Evolutionary conservation across 352 stramenopile species (phyloP).

Genomic region (Pythium vanterpoolii): DNA sequence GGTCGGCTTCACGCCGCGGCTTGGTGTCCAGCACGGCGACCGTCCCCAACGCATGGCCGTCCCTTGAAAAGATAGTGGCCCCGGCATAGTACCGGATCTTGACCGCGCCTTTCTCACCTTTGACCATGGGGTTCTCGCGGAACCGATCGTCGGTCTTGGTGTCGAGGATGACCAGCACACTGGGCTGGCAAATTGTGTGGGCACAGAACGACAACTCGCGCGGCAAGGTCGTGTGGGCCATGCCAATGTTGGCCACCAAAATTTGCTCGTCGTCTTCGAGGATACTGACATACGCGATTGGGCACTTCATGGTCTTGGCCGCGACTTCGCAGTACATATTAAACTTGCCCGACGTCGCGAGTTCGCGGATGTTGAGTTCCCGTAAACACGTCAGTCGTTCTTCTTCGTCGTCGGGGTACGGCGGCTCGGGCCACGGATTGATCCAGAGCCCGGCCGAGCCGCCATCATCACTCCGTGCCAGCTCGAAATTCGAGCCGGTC

Average conservation of each 20-base stretch:
- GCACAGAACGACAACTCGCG: constrained; percentile 84
- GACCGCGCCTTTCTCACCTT: constrained; percentile 74
- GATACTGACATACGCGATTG: constrained; percentile 85
- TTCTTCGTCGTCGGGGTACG: constrained; percentile 75
- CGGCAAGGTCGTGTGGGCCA: constrained; percentile 74
- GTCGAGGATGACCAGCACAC: constrained; percentile 78
- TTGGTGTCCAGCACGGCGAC: constrained; percentile 86
- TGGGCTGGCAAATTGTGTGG: constrained; percentile 82
- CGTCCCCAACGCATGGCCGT: constrained; percentile 75
- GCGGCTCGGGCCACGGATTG: constrained; percentile 80
- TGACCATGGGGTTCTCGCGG: constrained; percentile 86
- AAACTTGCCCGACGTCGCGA: constrained; percentile 74
- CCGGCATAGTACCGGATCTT: constrained; percentile 89
- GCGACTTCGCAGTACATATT: constrained; percentile 88
- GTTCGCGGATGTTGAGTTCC: constrained; percentile 75
- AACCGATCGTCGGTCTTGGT: constrained; percentile 85
- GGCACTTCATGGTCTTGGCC: constrained; percentile 87
- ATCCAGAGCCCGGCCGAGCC: constrained; percentile 68
- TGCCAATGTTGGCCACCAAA: constrained; percentile 81
- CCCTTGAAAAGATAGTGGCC: constrained; percentile 76
- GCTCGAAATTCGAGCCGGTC: constrained; percentile 42
- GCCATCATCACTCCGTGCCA: constrained; percentile 37
- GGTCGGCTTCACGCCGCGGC: constrained; percentile 66
- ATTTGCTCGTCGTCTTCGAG: constrained; percentile 84
- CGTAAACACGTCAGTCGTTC: constrained; percentile 69